Base-by-base conservation (phyloP, 352 stramenopile species). In the Blastocystis sp. region DNA sequence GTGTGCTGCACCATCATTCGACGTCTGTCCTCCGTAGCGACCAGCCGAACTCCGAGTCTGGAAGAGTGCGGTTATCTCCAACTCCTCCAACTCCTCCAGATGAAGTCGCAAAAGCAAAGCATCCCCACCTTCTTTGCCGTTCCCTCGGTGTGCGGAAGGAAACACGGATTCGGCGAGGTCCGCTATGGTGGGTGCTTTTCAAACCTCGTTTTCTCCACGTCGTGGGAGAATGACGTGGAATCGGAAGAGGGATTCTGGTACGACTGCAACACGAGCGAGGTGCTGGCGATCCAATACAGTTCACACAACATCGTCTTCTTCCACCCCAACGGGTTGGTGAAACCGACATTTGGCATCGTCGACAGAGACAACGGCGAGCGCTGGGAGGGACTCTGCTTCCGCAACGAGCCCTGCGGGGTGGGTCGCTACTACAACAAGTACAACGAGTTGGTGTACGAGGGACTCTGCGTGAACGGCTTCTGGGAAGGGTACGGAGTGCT, bases 401-500 rank as follows among this genome's bases (percentile, higher is more conserved):
- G 29, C 29, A 29, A 26, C 16, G 24, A 24, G 6, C n/a, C 74
- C 9, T 85, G 74, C 61, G 74, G 74, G 31, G 3, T 85, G 4
- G 74, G 74, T 0, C n/a, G 66, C 29, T 85, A 67, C 55, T 85
- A 85, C 60, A 55, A 85, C 29, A 35, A 69, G 37, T 29, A 69
- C 12, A 67, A 85, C 51, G 13, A 85, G 12, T 29, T 85, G 19
- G 6, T 69, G 1, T 85, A 85, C n/a, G 10, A 29, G 24, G 74
- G 74, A 50, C 6, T 85, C 26, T 41, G 24, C 21, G 60, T 85
- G 6, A 21, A 60, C 24, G 19, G 35, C 24, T 70, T 33, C 33
- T 69, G 74, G 50, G 74, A 85, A 33, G 74, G 74, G 0, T 85
- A 60, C 45, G 74, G 74, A 50, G 31, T 26, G 41, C 37, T 19